These are phyloP conservation scores for Benincasa hispida DNA, from an alignment of 306 rosid genomes.

Conservation along the genomic window DNA sequence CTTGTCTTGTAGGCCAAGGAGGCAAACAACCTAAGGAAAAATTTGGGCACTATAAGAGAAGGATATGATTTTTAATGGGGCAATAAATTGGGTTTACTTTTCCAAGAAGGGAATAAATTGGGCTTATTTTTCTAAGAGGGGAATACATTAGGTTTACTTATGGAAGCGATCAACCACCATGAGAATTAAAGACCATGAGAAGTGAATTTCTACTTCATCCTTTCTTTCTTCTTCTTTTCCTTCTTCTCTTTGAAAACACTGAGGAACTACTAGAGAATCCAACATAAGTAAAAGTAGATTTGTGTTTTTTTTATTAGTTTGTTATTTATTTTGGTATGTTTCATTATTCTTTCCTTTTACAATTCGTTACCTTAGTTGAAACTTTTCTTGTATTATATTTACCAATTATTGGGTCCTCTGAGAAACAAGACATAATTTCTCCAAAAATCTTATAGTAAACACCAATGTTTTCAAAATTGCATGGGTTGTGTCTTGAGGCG, in stretches of 20 bases:
- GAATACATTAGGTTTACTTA: background rate
- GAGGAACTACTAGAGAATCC: background rate
- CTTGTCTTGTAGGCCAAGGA: background rate
- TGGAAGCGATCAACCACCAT: background rate
- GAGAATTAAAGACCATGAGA: background rate
- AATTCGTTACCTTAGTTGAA: too few relatives aligned
- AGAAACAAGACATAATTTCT: too few relatives aligned
- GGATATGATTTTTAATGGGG: background rate
- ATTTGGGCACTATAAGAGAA: background rate
- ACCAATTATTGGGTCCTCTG: too few relatives aligned
- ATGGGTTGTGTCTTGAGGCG: too few relatives aligned
- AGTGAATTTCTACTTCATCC: background rate
- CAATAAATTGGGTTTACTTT: background rate
- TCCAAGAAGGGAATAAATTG: background rate
- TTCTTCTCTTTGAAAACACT: background rate
- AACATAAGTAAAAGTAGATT: background rate
- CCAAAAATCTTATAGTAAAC: too few relatives aligned
- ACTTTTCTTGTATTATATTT: too few relatives aligned
- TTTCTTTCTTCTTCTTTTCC: background rate
- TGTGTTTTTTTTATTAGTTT: too few relatives aligned
- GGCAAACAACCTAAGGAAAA: background rate
- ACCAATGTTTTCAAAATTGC: too few relatives aligned
- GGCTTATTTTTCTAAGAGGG: background rate
- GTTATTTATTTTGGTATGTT: too few relatives aligned
- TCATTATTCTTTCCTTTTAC: too few relatives aligned